These are phyloP conservation scores for Xerocomellus intermedius DNA, from an alignment of 768 basidiomycete genomes.

Conservation along the genomic window DNA sequence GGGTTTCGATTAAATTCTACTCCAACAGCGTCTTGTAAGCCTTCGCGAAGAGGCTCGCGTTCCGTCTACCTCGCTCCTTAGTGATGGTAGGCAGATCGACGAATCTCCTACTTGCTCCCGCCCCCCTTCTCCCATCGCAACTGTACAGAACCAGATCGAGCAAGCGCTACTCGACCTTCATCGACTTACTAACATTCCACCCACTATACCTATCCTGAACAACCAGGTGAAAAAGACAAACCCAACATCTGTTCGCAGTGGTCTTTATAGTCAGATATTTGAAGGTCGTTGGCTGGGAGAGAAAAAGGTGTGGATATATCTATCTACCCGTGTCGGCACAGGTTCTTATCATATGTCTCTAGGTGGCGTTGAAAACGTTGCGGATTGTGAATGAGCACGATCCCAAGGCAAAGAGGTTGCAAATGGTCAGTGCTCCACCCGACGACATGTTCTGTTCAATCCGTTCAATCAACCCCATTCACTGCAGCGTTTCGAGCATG, in stretches of 20 bases:
- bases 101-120: conserved; percentile 22
- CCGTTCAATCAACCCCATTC: not conserved
- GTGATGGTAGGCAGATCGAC: conserved; percentile 18
- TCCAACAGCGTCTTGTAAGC: conserved; percentile 23
- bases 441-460: not conserved
- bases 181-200: conserved; percentile 50
- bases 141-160: conserved; percentile 40
- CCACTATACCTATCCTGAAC: conserved; percentile 50
- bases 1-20: not conserved
- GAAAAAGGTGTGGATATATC: conserved; percentile 41
- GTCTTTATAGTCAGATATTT: conserved; percentile 55
- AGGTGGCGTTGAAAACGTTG: conserved; percentile 60
- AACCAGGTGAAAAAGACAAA: conserved; percentile 45
- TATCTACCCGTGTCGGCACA: not conserved
- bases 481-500: conserved; percentile 53
- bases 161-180: conserved; percentile 48
- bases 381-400: conserved; percentile 46
- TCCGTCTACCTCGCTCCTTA: conserved; percentile 16
- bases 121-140: conserved; percentile 24
- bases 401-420: conserved; percentile 42
- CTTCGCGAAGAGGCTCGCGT: conserved; percentile 4
- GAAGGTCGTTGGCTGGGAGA: conserved; percentile 54
- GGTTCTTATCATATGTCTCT: not conserved
- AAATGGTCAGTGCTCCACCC: conserved; percentile 15
- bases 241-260: conserved; percentile 44